Evolutionary conservation across 768 basidiomycete species (phyloP), one percentile per base, ranked within the genome.

Genomic region (Hypsizygus marmoreus): DNA sequence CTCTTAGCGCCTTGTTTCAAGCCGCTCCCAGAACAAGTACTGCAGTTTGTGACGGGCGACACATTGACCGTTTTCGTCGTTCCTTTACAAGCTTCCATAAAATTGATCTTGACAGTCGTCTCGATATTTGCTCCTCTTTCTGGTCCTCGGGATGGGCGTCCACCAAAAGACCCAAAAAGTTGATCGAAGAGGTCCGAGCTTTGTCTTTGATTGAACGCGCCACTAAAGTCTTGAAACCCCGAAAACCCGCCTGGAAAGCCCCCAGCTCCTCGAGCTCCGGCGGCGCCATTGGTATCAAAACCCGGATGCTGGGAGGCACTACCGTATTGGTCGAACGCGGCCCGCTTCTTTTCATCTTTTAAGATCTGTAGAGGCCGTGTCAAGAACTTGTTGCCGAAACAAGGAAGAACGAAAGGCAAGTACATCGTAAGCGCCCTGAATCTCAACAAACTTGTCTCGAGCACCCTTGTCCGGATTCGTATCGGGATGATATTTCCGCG

Each of bases 401-500:
- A 26, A 44, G 13, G 28, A 36, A 22, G 46, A 51, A 43, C 30
- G 26, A 49, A 47, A 50, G 49, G 48, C 30, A 55, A 57, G 34
- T 52, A 97, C 95, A 67, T 98, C 97, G 71, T 98, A 99, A 9
- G 97, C 97, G 57, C 84, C 81, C 64, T 98, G 97, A 46, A 98
- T 97, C 66, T 99, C 95, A 13, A 95, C 77, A 65, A 99, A 99
- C 64, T 90, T 91, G 51, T 89, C 90, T 56, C 91, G 86, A 0
- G 95, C 91, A 36, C 75, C 77, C 59, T 91, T 88, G 69, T 95
- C 91, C 31, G 92, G 88, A 68, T 94, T 98, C 10, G 94, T 94
- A 61, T 99, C 97, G 0, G 97, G 97, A 66, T 99, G 97, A 61
- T 88, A 97, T 74, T 98, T 95, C 50, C 95, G 89, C 13, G 97